Base-by-base conservation (phyloP, 208 protist species). In the Crithidia expoeki region DNA sequence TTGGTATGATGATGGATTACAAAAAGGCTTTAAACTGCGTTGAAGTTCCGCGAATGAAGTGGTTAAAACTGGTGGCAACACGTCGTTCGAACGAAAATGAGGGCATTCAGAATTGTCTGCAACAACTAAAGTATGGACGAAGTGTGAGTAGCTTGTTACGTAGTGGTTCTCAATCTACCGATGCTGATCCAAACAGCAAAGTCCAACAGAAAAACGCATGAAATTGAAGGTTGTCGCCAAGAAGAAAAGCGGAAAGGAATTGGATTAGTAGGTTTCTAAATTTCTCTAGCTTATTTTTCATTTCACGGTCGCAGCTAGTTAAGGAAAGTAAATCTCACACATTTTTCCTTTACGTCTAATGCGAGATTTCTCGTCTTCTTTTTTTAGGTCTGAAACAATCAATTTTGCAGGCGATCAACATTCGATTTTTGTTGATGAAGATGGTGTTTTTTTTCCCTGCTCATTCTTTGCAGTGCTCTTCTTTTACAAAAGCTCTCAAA, bases 1-100 rank as follows among this genome's bases (percentile, higher is more conserved):
- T 97, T n/a, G 93, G 90, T 11, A 97, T 97, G 93, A 28, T 42
- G 23, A 83, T 95, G 82, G 58, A 58, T 11, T 97, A 97, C 79
- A 97, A 97, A 34, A 58, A 57, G 34, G 19, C 27, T 0, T 30
- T 72, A 16, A 64, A 62, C 38, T 80, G 74, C 59, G 11, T 79
- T 52, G 32, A 42, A 38, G 27, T 74, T 4, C 63, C 75, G 30
- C 56, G 58, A n/a, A 38, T 32, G 23, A 74, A 74, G 28, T 76
- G 61, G 68, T 44, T 66, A 23, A 72, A 56, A 16, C 52, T 78
- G 9, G 40, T 72, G 0, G 32, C 56, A n/a, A 27, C 34, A 58
- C 62, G 71, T 5, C 47, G 63, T n/a, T 27, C 56, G 2, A 57
- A 55, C 16, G 14, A 62, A 49, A 76, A 42, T 36, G 56, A 33